A percentile compares a stretch with the other conserved stretches of the same genome.
Conservation (phyloP, 345 rosid species). For the Jatropha curcas region DNA sequence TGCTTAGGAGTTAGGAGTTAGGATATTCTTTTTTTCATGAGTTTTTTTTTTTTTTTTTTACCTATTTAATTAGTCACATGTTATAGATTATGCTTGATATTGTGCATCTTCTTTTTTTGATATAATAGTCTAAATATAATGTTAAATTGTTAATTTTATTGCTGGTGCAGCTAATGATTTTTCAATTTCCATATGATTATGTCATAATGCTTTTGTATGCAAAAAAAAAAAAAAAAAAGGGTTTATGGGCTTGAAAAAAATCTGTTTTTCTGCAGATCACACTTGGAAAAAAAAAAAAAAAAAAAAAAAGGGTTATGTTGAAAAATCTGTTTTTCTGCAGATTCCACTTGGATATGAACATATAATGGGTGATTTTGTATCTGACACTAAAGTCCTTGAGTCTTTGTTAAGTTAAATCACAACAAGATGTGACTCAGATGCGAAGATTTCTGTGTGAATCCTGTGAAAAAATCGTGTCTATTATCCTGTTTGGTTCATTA, state of each 20-base stretch:
- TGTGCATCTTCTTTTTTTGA: background rate
- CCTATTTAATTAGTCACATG: background rate
- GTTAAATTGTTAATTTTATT: background rate
- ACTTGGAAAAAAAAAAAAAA: too few relatives aligned
- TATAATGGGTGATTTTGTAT: background rate
- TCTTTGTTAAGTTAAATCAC: too few relatives aligned
- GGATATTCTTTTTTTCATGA: background rate
- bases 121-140: background rate
- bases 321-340: too few relatives aligned
- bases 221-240: background rate
- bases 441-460: too few relatives aligned
- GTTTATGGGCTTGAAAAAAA: too few relatives aligned
- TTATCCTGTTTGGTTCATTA: too few relatives aligned
- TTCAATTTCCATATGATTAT: background rate
- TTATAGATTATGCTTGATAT: background rate
- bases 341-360: background rate
- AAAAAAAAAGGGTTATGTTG: too few relatives aligned
- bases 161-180: background rate
- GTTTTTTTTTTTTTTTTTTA: background rate
- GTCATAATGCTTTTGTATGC: background rate
- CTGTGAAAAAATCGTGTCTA: too few relatives aligned
- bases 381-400: too few relatives aligned
- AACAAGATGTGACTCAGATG: too few relatives aligned
- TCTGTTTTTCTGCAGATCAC: too few relatives aligned
- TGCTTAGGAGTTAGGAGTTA: slow-evolving; percentile 7